Evolutionary conservation across 2,329 filamentous ascomycete genomes (phyloP).

Genomic region (Fusarium proliferatum): DNA sequence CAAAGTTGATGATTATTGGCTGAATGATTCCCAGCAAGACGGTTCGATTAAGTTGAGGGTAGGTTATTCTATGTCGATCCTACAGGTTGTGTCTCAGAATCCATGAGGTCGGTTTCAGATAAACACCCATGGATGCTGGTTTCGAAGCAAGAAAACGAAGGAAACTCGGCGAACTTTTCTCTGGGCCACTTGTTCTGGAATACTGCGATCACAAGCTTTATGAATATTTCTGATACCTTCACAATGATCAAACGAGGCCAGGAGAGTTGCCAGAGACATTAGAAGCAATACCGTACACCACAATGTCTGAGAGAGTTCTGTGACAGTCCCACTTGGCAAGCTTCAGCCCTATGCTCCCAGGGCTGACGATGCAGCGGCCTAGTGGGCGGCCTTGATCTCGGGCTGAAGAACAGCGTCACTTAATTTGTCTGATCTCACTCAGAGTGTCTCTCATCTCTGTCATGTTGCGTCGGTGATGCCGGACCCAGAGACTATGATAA

Average conservation of each 20-base stretch:
- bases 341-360: slow-evolving; percentile 38
- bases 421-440: neutral
- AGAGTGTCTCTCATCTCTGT: neutral
- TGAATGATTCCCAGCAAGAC: slow-evolving; percentile 1
- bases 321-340: slow-evolving; percentile 34
- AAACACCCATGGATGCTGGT: neutral
- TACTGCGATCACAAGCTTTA: too few relatives aligned
- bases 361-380: slow-evolving; percentile 27
- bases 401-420: slow-evolving; percentile 3
- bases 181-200: neutral
- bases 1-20: slow-evolving; percentile 23
- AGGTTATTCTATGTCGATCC: slow-evolving; percentile 29
- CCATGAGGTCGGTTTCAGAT: slow-evolving; percentile 17
- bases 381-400: slow-evolving; percentile 22
- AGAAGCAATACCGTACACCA: slow-evolving; percentile 4
- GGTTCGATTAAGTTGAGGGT: slow-evolving; percentile 20
- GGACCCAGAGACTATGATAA: neutral
- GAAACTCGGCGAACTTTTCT: neutral
- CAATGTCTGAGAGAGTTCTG: neutral
- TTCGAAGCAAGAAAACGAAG: neutral
- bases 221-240: neutral
- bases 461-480: slow-evolving; percentile 16
- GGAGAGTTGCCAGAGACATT: neutral
- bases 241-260: neutral
- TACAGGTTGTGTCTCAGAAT: slow-evolving; percentile 29